Conservation (phyloP, 2,329 filamentous ascomycete species). For the Alternaria solani region DNA sequence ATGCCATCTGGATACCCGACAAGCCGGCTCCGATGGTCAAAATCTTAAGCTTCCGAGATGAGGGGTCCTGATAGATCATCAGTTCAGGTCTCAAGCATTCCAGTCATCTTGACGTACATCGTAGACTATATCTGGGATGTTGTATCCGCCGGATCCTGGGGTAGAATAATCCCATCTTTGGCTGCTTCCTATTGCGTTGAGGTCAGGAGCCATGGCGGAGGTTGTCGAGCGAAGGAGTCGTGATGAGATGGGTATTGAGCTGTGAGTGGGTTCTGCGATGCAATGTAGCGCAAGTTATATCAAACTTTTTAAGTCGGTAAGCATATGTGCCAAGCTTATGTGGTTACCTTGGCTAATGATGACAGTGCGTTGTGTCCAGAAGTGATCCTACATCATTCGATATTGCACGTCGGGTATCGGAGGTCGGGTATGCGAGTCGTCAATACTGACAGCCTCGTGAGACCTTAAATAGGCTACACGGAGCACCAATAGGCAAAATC, state of each 20-base stretch:
- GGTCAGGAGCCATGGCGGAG: constrained; percentile 52
- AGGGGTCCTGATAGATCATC: constrained; percentile 18
- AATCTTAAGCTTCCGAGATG: constrained; percentile 52
- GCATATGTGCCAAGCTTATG: not conserved
- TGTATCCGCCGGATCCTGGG: constrained; percentile 54
- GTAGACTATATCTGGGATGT: constrained; percentile 51
- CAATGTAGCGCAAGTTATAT: not conserved
- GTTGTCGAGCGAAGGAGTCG: not conserved
- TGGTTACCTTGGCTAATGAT: not conserved
- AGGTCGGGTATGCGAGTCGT: not conserved
- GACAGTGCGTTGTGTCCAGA: not conserved
- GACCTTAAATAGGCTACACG: not conserved
- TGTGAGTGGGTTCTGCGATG: not conserved
- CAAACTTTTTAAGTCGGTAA: not conserved
- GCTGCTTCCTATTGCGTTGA: constrained; percentile 49
- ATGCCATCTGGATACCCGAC: constrained; percentile 58
- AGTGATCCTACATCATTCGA: not conserved
- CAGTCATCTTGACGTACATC: constrained; percentile 28
- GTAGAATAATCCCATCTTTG: constrained; percentile 55
- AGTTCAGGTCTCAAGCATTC: not conserved
- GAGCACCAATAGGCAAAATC: not conserved
- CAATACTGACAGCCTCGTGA: not conserved
- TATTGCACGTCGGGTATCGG: not conserved
- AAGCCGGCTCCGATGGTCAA: constrained; percentile 60
- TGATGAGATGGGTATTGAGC: not conserved